Base-by-base conservation (phyloP, 2,329 filamentous ascomycete species). In the Aspergillus sergii region DNA sequence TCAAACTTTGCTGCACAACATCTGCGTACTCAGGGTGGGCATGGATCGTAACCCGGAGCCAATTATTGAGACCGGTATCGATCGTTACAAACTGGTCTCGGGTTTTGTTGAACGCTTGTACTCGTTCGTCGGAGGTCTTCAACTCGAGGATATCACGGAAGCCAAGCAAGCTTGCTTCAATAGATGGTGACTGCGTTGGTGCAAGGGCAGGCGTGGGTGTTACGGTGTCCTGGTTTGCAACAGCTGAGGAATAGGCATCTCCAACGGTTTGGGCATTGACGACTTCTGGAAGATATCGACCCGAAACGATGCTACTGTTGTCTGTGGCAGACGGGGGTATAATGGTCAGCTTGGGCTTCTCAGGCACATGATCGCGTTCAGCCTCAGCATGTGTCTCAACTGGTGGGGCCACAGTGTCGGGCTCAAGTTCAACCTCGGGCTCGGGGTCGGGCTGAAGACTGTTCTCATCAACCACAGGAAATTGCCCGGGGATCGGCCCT, bases 101-200 rank as follows among this genome's bases (percentile, higher is more conserved):
- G 0, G 91, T 90, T 62, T 90, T 86, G 63, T 92, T 86, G 75
- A 91, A 96, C 16, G 88, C 89, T 50, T 84, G 82, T 64, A 95
- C 91, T 23, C 93, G 88, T 68, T 95, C 89, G 16, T 83, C 76
- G 0, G 88, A 77, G 2, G 86, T 87, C 19, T 86, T 83, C 57
- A 95, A 83, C 10, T 86, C 87, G 70, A 93, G 83, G 64, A 97
- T 96, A 62, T 96, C 91, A 57, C 89, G 87, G 78, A 96, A 94
- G 1, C 85, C 81, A 66, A 85, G 83, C 43, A 86, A 80, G 54
- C 81, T 84, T 4, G 73, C 68, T 57, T 73, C 71, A 16, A 71
- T 62, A 10, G 70, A 64, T 5, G 62, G 64, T 6, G 63, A 63
- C 16, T 61, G 64, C 1, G 65, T 67, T 16, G 68, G 59, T 14